These are phyloP conservation scores for Phytophthora sansomeana DNA, from an alignment of 352 stramenopile species.

Conservation along the genomic window DNA sequence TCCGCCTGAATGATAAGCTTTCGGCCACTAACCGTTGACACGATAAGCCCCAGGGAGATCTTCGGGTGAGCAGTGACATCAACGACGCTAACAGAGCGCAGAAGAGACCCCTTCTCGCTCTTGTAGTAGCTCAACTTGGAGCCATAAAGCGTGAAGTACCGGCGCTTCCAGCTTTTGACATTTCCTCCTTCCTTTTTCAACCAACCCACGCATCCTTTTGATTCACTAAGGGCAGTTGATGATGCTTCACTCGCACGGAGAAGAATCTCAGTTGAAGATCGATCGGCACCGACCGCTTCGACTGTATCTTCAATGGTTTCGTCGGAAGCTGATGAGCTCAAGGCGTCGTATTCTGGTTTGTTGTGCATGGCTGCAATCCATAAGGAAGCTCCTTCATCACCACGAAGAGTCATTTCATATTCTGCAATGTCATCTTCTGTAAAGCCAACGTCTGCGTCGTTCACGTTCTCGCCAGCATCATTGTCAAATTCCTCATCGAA, in stretches of 20 bases:
- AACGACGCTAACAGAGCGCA: slow-evolving; percentile 55
- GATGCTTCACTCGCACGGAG: slow-evolving; percentile 30
- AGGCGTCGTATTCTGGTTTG: slow-evolving; percentile 36
- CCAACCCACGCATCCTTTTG: slow-evolving; percentile 66
- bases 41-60: slow-evolving; percentile 49
- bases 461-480: slow-evolving; percentile 38
- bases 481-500: slow-evolving; percentile 71
- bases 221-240: slow-evolving; percentile 25
- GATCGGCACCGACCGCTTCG: slow-evolving; percentile 9
- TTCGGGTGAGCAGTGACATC: slow-evolving; percentile 45
- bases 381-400: slow-evolving; percentile 44
- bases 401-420: slow-evolving; percentile 37
- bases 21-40: slow-evolving; percentile 53
- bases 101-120: slow-evolving; percentile 60
- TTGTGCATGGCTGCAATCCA: slow-evolving; percentile 74
- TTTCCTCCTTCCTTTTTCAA: slow-evolving; percentile 70
- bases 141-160: slow-evolving; percentile 80
- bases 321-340: slow-evolving; percentile 29
- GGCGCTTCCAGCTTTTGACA: slow-evolving; percentile 78
- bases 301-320: slow-evolving; percentile 20
- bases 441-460: slow-evolving; percentile 42
- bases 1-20: slow-evolving; percentile 73
- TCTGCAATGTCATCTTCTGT: slow-evolving; percentile 38
- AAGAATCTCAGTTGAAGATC: slow-evolving; percentile 10
- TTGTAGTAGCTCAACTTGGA: slow-evolving; percentile 84